phyloP scores from a whole-genome alignment of 768 basidiomycete genomes.

The Royoungia palumana region DNA sequence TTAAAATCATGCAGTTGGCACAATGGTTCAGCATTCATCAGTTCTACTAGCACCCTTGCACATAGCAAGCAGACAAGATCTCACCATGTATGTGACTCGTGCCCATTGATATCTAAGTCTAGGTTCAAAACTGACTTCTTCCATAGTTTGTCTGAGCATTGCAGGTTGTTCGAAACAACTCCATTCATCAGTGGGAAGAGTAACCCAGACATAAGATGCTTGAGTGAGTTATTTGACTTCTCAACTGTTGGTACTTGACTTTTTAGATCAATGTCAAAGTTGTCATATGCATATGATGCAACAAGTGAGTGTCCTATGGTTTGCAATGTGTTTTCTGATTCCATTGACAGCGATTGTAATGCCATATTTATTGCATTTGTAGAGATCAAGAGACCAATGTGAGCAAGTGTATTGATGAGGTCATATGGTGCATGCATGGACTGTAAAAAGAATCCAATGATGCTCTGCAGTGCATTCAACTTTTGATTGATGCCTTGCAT shows the following conservation, averaged over 20 bases:
- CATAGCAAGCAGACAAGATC: too few species aligned
- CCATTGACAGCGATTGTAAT: not conserved
- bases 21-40: too few species aligned
- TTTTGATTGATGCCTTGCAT: not conserved
- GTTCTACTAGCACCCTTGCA: too few species aligned
- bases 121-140: too few species aligned
- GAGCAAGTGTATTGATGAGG: not conserved
- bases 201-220: not conserved
- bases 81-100: too few species aligned
- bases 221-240: not conserved
- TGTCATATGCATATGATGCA: constrained; percentile 3
- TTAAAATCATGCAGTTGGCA: too few species aligned
- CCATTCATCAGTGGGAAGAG: too few species aligned
- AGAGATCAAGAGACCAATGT: not conserved
- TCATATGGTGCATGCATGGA: not conserved
- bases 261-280: constrained; percentile 3
- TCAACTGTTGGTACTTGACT: not conserved
- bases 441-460: constrained; percentile 2
- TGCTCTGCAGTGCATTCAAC: not conserved
- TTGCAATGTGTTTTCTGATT: not conserved
- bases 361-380: not conserved
- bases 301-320: not conserved
- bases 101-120: too few species aligned
- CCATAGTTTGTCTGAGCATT: too few species aligned
- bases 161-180: too few species aligned